Evolutionary conservation across 192 early-diverging fungal species (phyloP).

Genomic region (Bifiguratus adelaidae): DNA sequence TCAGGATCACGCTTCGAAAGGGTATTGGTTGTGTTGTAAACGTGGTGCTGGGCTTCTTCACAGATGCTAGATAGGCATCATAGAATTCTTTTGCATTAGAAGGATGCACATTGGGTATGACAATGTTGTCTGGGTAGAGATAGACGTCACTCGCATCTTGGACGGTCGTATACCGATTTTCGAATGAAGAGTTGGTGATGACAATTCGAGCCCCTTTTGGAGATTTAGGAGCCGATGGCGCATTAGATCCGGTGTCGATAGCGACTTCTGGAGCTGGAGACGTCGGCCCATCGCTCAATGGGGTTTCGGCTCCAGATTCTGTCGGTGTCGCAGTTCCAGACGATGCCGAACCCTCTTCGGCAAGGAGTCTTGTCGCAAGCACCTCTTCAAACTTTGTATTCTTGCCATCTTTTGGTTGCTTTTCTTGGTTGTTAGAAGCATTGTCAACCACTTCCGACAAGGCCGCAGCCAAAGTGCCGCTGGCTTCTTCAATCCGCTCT

Average conservation of each 20-base stretch:
- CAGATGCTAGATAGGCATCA: constrained; percentile 23
- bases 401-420: not conserved
- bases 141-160: constrained; percentile 21
- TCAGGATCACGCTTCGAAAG: constrained; percentile 35
- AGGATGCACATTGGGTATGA: constrained; percentile 32
- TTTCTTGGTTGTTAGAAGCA: not conserved
- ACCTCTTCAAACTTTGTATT: not conserved
- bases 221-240: constrained; percentile 1
- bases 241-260: no score
- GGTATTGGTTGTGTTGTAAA: no score
- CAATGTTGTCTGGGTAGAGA: constrained; percentile 40
- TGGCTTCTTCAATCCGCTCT: constrained; percentile 34
- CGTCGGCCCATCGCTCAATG: not conserved
- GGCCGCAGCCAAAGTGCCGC: constrained; percentile 23
- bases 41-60: no score
- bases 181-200: constrained; percentile 32
- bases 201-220: constrained; percentile 23
- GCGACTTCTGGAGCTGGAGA: not conserved
- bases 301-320: not conserved
- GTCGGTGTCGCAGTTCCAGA: not conserved
- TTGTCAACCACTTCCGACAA: constrained; percentile 7
- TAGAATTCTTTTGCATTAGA: constrained; percentile 29
- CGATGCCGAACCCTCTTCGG: not conserved
- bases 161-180: constrained; percentile 11
- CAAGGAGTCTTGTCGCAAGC: not conserved